These are phyloP conservation scores for Clarkia xantiana DNA, from an alignment of 345 rosid genomes.

Conservation along the genomic window DNA sequence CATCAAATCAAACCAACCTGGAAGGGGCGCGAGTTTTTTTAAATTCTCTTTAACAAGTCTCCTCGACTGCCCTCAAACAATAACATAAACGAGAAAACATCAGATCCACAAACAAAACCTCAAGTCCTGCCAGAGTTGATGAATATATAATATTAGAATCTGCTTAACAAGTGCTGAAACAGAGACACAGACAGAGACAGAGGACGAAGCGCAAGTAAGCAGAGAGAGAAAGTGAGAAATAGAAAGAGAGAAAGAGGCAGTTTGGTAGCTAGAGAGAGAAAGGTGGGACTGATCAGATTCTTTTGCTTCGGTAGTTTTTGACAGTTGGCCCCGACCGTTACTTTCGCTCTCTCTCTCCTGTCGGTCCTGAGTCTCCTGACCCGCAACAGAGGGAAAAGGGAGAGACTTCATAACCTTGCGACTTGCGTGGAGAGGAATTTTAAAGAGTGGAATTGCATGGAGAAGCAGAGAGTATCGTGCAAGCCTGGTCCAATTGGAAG, in stretches of 20 bases:
- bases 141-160: not conserved
- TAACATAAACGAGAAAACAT: not conserved
- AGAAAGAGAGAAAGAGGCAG: conserved; percentile 9
- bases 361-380: conserved; percentile 15
- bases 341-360: conserved; percentile 5
- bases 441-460: too few species aligned
- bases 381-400: too few species aligned
- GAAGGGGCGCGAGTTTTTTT: conserved; percentile 28
- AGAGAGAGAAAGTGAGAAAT: conserved; percentile 12
- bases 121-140: not conserved
- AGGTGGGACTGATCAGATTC: conserved; percentile 71
- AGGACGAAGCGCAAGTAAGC: conserved; percentile 24
- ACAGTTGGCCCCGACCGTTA: conserved; percentile 85
- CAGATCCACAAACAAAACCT: conserved; percentile 4
- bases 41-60: conserved; percentile 18
- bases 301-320: conserved; percentile 46
- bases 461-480: too few species aligned
- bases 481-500: too few species aligned
- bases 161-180: conserved; percentile 8
- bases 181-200: conserved; percentile 19
- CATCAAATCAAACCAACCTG: conserved; percentile 27
- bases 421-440: too few species aligned
- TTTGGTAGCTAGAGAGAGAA: conserved; percentile 29
- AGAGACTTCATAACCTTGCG: too few species aligned
- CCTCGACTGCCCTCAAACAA: conserved; percentile 32